Base-by-base conservation (phyloP, 2,329 filamentous ascomycete genomes). In the Truncatella angustata region DNA sequence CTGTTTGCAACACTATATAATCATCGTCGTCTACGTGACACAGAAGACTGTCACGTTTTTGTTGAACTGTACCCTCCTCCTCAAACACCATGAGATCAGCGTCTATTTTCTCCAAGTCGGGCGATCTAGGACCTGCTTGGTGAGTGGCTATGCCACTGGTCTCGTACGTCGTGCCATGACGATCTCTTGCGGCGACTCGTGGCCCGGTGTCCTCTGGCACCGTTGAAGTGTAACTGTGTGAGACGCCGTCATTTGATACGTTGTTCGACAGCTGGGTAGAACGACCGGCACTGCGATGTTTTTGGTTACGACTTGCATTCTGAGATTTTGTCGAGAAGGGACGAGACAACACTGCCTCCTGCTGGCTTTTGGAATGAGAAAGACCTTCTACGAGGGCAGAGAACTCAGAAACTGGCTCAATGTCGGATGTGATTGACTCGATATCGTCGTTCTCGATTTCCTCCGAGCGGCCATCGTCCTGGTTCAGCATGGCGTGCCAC, bases 251-350 rank as follows among this genome's bases (percentile, higher is more conserved):
- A n/a, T n/a, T n/a, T n/a, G n/a, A n/a, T n/a, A n/a, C n/a, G n/a
- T n/a, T 45, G 36, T 26, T 52, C 26, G 49, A 39, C 36, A n/a
- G n/a, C n/a, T n/a, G n/a, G n/a, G n/a, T n/a, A n/a, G n/a, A n/a
- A n/a, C n/a, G n/a, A n/a, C n/a, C n/a, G n/a, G n/a, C n/a, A n/a
- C n/a, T n/a, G n/a, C n/a, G n/a, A n/a, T n/a, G n/a, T n/a, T n/a
- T 39, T 11, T 7, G 21, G 11, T 26, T 58, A 4, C 63, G 60
- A 21, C 71, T 73, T 3, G 67, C 63, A 32, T 71, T 69, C 4
- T 69, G 67, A 2, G 71, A 69, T 39, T 71, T 72, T 0, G 70
- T 64, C 0, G 69, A 70, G 0, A 58, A 50, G 0, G 68, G 66
- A 3, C 67, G 62, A 0, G 43, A 42, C 0, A 57, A 20, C 9